These are phyloP conservation scores for Kodamaea laetipori DNA, from an alignment of 805 yeast genomes.

Conservation along the genomic window DNA sequence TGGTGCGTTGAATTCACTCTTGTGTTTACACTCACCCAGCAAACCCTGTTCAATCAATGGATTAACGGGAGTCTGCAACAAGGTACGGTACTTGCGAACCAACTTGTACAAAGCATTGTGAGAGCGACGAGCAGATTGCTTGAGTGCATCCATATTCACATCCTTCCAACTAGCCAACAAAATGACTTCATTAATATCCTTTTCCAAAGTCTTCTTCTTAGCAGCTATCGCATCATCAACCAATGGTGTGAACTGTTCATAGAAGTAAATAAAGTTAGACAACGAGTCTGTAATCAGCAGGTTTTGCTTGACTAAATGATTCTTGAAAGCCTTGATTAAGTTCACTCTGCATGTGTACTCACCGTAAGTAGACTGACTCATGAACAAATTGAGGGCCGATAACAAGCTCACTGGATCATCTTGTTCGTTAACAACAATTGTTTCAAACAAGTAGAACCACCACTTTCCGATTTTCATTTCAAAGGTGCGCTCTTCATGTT, in stretches of 20 bases:
- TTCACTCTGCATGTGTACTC: conserved; percentile 63
- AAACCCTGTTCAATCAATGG: conserved; percentile 63
- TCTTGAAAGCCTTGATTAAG: conserved; percentile 63
- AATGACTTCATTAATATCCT: conserved; percentile 82
- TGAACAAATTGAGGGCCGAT: conserved; percentile 68
- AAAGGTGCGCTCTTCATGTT: conserved; percentile 55
- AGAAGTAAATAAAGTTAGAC: conserved; percentile 61
- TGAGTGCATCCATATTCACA: conserved; percentile 88
- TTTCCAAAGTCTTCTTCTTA: conserved; percentile 61
- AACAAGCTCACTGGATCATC: conserved; percentile 30
- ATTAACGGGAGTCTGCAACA: conserved; percentile 54
- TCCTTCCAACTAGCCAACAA: conserved; percentile 96
- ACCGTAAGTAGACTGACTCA: conserved; percentile 77
- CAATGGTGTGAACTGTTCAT: conserved; percentile 59
- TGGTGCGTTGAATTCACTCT: conserved; percentile 12
- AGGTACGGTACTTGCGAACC: conserved; percentile 75
- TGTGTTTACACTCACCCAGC: conserved; percentile 11
- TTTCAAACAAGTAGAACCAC: conserved; percentile 92
- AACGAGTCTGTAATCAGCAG: conserved; percentile 40
- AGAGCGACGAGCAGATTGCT: conserved; percentile 89
- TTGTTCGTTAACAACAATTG: conserved; percentile 55
- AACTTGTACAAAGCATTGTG: conserved; percentile 82
- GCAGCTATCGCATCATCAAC: conserved; percentile 48
- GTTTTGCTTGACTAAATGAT: conserved; percentile 44
- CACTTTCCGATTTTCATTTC: conserved; percentile 65